These are phyloP conservation scores for Boeremia lycopersici DNA, from an alignment of 2,329 filamentous ascomycete species.

Conservation along the genomic window DNA sequence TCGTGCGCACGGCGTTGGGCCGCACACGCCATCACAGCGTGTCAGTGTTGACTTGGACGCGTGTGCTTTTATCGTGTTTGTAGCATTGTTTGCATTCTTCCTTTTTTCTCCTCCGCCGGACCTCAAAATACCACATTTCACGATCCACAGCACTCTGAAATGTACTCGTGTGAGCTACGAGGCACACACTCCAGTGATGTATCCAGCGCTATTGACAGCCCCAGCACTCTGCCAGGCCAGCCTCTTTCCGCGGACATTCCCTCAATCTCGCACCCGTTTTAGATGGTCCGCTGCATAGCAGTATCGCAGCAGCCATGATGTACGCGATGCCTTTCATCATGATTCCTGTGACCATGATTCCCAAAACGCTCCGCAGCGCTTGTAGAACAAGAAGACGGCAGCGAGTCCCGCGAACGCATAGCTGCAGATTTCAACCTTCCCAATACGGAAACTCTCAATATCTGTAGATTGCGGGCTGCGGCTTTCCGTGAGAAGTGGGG, in stretches of 20 bases:
- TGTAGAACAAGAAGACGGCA: not conserved
- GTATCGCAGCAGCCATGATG: conserved; percentile 32
- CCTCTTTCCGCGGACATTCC: conserved; percentile 11
- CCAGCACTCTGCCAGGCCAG: conserved; percentile 5
- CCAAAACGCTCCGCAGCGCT: too few relatives aligned
- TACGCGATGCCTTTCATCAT: conserved; percentile 24
- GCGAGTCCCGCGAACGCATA: too few relatives aligned
- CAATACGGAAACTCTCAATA: not conserved
- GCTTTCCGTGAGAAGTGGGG: too few relatives aligned
- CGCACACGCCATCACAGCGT: not conserved
- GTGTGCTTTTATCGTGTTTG: not conserved
- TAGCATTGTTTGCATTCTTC: conserved; percentile 6
- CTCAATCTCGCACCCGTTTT: conserved; percentile 32
- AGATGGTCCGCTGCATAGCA: conserved; percentile 29
- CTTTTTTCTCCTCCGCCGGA: not conserved
- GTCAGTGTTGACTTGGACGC: not conserved
- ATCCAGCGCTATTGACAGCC: conserved; percentile 3
- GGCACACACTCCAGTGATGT: not conserved
- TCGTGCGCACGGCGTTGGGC: conserved; percentile 5
- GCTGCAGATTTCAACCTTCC: not conserved
- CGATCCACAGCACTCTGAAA: not conserved
- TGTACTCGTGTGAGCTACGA: not conserved
- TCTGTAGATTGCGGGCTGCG: not conserved
- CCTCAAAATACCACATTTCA: conserved; percentile 1
- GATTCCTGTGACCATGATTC: not conserved